Percentiles rank a stretch among this genome's conserved stretches.
Evolutionary conservation across 148 eudicot genomes (phyloP).

Genomic region (Dysphania ambrosioides): DNA sequence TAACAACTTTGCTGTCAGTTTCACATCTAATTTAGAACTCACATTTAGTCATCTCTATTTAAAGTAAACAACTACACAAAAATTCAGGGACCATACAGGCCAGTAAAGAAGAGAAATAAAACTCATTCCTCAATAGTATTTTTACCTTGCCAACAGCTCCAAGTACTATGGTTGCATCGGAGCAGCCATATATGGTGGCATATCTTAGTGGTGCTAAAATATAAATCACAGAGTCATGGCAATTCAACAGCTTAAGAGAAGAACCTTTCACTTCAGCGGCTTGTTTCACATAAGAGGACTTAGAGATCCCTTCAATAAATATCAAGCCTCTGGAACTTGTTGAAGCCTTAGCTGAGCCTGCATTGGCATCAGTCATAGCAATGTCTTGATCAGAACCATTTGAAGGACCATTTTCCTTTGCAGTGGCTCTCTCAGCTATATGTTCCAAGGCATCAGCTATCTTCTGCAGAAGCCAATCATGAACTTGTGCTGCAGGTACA

Average conservation of each 20-base stretch:
- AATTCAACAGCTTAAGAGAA: constrained; percentile 81
- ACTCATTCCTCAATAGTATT: background rate
- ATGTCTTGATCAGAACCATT: constrained; percentile 73
- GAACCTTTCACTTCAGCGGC: constrained; percentile 76
- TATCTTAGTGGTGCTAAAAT: constrained; percentile 83
- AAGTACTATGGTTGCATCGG: constrained; percentile 89
- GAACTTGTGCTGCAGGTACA: constrained; percentile 81
- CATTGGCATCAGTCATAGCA: constrained; percentile 74
- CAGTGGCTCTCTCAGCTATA: constrained; percentile 69
- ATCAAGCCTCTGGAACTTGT: constrained; percentile 65
- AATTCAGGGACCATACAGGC: background rate
- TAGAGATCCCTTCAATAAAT: constrained; percentile 85
- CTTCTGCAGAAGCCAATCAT: constrained; percentile 83
- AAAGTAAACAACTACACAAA: constrained; percentile 7
- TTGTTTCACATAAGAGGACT: constrained; percentile 76
- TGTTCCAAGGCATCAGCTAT: constrained; percentile 68
- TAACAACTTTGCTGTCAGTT: constrained; percentile 11
- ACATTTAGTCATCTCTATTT: constrained; percentile 5
- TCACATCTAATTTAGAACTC: constrained; percentile 15
- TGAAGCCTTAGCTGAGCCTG: constrained; percentile 60
- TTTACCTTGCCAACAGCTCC: constrained; percentile 99
- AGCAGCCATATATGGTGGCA: constrained; percentile 94
- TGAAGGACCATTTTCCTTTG: constrained; percentile 75
- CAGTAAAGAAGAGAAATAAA: background rate
- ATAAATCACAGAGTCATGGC: constrained; percentile 91